Percentiles rank a stretch among this genome's conserved stretches.
Evolutionary conservation across 768 basidiomycete species (phyloP).

Genomic region (Boletus reticuloceps): DNA sequence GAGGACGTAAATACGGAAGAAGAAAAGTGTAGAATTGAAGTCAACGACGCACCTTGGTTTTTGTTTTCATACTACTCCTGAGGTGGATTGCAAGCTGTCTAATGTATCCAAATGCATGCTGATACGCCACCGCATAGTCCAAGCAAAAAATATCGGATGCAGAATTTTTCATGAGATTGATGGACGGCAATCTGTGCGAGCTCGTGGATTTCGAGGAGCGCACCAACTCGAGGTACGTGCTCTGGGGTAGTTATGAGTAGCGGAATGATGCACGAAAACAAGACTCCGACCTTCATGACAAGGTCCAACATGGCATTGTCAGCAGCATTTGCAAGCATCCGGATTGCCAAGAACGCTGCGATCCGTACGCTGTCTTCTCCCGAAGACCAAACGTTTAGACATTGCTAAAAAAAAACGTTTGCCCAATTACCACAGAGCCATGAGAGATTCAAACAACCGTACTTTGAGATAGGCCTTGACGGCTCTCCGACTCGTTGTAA

Average conservation of each 20-base stretch:
- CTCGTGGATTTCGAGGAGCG: conserved; percentile 84
- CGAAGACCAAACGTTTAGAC: conserved; percentile 81
- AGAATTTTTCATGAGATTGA: conserved; percentile 97
- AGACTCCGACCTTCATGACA: conserved; percentile 68
- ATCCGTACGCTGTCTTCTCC: conserved; percentile 81
- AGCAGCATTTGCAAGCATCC: conserved; percentile 71
- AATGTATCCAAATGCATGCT: conserved; percentile 95
- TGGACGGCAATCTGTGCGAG: conserved; percentile 81
- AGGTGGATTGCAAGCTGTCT: conserved; percentile 92
- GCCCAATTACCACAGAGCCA: background rate
- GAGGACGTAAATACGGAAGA: conserved; percentile 6
- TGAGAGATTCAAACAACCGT: conserved; percentile 1
- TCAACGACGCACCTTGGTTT: conserved; percentile 61
- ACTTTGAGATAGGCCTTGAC: conserved; percentile 89
- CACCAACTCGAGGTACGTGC: conserved; percentile 84
- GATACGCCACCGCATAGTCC: conserved; percentile 73
- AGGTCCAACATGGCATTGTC: conserved; percentile 82
- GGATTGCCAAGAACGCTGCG: conserved; percentile 80
- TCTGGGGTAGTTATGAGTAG: conserved; percentile 41
- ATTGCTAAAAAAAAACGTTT: conserved; percentile 49
- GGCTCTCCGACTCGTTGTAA: conserved; percentile 78
- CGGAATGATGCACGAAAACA: background rate
- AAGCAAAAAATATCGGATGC: conserved; percentile 89
- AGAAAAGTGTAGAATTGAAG: too few species aligned
- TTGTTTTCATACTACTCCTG: conserved; percentile 86